Conservation (phyloP, 2,329 filamentous ascomycete genomes). For the Ophiocordyceps camponoti-floridani region DNA sequence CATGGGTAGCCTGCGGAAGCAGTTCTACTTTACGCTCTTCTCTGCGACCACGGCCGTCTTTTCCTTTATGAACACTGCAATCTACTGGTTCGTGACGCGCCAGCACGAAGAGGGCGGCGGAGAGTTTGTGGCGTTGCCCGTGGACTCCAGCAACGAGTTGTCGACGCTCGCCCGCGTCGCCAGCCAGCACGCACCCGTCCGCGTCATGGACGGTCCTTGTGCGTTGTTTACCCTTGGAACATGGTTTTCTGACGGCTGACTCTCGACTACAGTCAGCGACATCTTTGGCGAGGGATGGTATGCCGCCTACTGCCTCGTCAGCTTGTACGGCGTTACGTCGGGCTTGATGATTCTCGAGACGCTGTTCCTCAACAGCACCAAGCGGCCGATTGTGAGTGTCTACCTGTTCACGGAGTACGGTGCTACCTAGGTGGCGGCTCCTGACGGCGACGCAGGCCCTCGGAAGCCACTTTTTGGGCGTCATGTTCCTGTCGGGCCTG, state of each 20-base stretch:
- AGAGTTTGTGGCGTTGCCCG: not conserved
- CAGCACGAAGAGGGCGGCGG: slow-evolving; percentile 7
- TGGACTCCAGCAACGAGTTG: not conserved
- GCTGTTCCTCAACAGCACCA: slow-evolving; percentile 33
- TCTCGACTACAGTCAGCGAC: slow-evolving; percentile 21
- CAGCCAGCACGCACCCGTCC: not conserved
- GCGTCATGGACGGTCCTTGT: not conserved
- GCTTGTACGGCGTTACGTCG: slow-evolving; percentile 24
- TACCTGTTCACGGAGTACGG: accelerated
- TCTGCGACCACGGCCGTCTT: slow-evolving; percentile 28
- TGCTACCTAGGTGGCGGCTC: not conserved
- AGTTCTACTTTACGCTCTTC: slow-evolving; percentile 31
- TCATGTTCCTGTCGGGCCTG: slow-evolving; percentile 19
- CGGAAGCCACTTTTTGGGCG: slow-evolving; percentile 21
- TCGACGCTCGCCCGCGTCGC: not conserved
- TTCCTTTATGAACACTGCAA: slow-evolving; percentile 28
- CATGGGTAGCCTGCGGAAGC: slow-evolving; percentile 20
- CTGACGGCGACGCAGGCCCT: slow-evolving; percentile 19
- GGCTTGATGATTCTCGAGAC: slow-evolving; percentile 26
- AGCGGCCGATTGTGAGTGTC: slow-evolving; percentile 25
- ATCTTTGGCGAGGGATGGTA: slow-evolving; percentile 30
- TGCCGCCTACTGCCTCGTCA: slow-evolving; percentile 26
- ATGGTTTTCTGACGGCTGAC: slow-evolving; percentile 5
- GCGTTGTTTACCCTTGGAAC: no score
- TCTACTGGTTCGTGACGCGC: slow-evolving; percentile 28